phyloP scores from a whole-genome alignment of 208 protist genomes.

The Acanthamoeba royreba region DNA sequence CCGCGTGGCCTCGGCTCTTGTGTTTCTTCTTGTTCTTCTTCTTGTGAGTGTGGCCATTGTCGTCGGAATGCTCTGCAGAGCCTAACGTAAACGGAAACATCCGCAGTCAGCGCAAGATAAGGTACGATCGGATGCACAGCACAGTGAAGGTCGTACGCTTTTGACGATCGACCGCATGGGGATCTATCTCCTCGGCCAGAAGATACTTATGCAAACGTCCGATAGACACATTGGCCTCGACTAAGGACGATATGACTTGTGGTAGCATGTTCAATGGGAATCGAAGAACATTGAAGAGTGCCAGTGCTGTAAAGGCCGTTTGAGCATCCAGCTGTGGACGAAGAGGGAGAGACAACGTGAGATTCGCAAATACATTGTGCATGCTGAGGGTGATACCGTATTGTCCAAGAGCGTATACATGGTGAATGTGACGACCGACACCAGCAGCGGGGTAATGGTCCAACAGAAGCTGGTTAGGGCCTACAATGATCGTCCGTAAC shows the following conservation, averaged over 20 bases:
- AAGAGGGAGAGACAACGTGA: not conserved
- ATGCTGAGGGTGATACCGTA: not conserved
- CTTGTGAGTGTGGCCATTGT: too few relatives aligned
- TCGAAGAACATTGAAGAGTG: slow-evolving; percentile 88
- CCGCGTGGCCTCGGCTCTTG: not conserved
- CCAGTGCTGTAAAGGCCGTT: slow-evolving; percentile 87
- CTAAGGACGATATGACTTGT: slow-evolving; percentile 72
- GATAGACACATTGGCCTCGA: slow-evolving; percentile 83
- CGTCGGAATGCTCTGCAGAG: not conserved
- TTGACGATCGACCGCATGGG: not conserved
- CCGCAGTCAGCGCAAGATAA: not conserved
- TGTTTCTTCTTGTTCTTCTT: not conserved
- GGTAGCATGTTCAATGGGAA: slow-evolving; percentile 87
- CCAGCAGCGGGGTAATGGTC: slow-evolving; percentile 54
- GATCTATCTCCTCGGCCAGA: not conserved
- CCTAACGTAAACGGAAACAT: not conserved
- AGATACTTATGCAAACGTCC: slow-evolving; percentile 77
- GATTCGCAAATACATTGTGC: not conserved
- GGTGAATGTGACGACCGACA: slow-evolving; percentile 59
- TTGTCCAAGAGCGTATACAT: slow-evolving; percentile 40
- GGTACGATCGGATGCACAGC: not conserved
- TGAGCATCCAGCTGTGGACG: slow-evolving; percentile 73
- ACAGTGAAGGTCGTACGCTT: not conserved
- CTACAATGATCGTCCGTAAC: not conserved
- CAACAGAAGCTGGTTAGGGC: slow-evolving; percentile 35